Evolutionary conservation across 495 filamentous ascomycete genomes (phyloP).

Genomic region (Penicillium cinerascens): DNA sequence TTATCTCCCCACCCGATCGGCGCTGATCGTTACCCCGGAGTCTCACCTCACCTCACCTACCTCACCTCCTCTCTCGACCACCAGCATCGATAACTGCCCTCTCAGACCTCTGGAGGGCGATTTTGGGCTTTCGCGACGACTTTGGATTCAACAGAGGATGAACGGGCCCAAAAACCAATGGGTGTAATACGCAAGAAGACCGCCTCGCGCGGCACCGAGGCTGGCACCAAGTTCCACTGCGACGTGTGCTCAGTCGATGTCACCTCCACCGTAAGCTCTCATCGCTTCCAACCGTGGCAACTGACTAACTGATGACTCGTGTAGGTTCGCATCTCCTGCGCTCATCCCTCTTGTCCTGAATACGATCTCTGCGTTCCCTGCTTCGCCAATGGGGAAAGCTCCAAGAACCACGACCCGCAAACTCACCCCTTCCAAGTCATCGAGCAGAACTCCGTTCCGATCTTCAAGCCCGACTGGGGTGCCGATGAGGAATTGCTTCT

Average conservation of each 20-base stretch:
- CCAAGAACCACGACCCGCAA: constrained; percentile 76
- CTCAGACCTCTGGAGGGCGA: constrained; percentile 32
- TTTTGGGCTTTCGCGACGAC: constrained; percentile 30
- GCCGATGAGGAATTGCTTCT: constrained; percentile 93
- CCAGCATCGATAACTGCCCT: constrained; percentile 23
- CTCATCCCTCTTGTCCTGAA: constrained; percentile 75
- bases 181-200: constrained; percentile 97
- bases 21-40: constrained; percentile 26
- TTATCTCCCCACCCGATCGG: constrained; percentile 15
- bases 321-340: constrained; percentile 92
- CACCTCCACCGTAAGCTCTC: constrained; percentile 74
- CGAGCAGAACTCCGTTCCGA: constrained; percentile 96
- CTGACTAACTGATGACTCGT: background rate
- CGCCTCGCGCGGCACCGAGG: constrained; percentile 80
- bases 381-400: constrained; percentile 74
- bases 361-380: constrained; percentile 97
- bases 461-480: constrained; percentile 93
- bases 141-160: constrained; percentile 41
- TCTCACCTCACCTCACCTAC: constrained; percentile 12
- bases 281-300: background rate
- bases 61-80: background rate
- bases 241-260: constrained; percentile 95
- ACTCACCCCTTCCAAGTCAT: constrained; percentile 90
- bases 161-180: constrained; percentile 55
- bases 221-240: constrained; percentile 91